Percentiles rank a stretch among this genome's conserved stretches.
Conservation (phyloP, 2,329 filamentous ascomycete species). For the Tolypocladium tundrense region DNA sequence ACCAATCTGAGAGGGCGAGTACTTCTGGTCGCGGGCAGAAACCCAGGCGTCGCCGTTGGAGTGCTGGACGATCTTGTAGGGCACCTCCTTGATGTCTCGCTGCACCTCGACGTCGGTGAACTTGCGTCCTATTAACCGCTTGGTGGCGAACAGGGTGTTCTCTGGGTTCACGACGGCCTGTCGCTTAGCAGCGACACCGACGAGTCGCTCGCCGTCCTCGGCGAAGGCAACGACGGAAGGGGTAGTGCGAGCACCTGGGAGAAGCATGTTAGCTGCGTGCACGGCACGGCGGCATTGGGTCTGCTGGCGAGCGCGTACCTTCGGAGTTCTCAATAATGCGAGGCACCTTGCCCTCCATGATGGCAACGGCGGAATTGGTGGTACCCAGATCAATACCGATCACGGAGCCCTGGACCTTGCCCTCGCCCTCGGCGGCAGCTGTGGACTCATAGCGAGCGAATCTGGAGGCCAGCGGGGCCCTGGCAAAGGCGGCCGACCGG, state of each 20-base stretch:
- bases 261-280: background rate
- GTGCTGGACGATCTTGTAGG: constrained; percentile 98
- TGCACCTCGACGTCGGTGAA: constrained; percentile 90
- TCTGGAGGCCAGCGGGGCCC: constrained; percentile 60
- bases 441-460: constrained; percentile 73
- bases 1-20: constrained; percentile 97
- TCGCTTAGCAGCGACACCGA: constrained; percentile 95
- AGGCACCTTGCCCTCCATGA: constrained; percentile 94
- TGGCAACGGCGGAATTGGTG: constrained; percentile 92
- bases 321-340: constrained; percentile 98
- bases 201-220: constrained; percentile 88
- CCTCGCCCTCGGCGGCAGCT: constrained; percentile 31
- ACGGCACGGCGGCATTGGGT: background rate
- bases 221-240: constrained; percentile 91
- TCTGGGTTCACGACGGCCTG: constrained; percentile 98
- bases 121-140: constrained; percentile 97
- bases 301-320: constrained; percentile 40
- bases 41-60: constrained; percentile 95
- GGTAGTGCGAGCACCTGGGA: constrained; percentile 26
- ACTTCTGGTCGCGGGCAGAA: constrained; percentile 84
- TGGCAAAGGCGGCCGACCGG: constrained; percentile 56
- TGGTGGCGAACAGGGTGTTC: constrained; percentile 96
- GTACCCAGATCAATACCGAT: constrained; percentile 98
- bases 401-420: constrained; percentile 86
- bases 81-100: constrained; percentile 93